A percentile compares a stretch with the other conserved stretches of the same genome.
Conservation (phyloP, 2,329 filamentous ascomycete species). For the Aspergillus ustus region DNA sequence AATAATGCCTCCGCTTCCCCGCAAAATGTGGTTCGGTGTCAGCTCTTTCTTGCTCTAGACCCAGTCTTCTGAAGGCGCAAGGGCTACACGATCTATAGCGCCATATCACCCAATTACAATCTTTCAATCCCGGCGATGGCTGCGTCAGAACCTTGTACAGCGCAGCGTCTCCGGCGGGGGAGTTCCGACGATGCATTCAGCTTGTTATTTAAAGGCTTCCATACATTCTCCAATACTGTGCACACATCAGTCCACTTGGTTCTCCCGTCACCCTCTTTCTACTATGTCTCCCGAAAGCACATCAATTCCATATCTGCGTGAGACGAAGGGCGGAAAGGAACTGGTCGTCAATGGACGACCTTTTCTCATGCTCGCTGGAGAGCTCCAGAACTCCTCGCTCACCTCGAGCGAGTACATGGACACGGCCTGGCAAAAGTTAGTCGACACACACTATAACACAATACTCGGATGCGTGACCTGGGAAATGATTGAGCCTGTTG, state of each 20-base stretch:
- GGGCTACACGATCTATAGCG: neutral
- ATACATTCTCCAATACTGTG: neutral
- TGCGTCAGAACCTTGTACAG: neutral
- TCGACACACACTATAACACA: constrained; percentile 50
- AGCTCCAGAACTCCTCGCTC: constrained; percentile 55
- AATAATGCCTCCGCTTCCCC: constrained; percentile 1
- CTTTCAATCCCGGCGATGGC: neutral
- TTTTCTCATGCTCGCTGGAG: constrained; percentile 51
- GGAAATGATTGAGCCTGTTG: constrained; percentile 53
- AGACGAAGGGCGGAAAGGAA: constrained; percentile 32
- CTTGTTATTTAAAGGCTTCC: constrained; percentile 1
- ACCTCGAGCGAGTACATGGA: constrained; percentile 52
- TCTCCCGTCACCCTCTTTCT: neutral
- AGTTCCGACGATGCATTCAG: neutral
- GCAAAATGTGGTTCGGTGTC: neutral
- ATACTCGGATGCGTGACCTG: constrained; percentile 52
- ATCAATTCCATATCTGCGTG: neutral
- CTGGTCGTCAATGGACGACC: constrained; percentile 51
- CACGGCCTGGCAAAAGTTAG: constrained; percentile 50
- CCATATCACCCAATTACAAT: neutral
- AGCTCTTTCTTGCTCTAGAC: neutral
- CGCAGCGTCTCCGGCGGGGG: neutral
- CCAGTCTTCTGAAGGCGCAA: neutral
- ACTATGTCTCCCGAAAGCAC: neutral
- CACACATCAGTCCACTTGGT: neutral